Conservation (phyloP, 441 rosid species). For the Omphalea diandra region DNA sequence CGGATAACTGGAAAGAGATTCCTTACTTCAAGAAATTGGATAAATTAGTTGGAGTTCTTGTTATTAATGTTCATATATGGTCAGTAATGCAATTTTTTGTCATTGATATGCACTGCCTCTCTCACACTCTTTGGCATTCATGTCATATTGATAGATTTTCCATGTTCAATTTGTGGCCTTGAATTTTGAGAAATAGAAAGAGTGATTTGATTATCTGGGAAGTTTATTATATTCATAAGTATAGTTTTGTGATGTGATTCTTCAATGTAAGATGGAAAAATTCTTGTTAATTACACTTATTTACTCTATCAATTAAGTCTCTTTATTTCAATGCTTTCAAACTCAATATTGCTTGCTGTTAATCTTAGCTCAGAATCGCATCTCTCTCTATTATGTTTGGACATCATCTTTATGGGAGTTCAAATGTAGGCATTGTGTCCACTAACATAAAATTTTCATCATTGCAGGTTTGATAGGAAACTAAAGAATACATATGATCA, state of each 20-base stretch:
- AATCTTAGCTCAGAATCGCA: not conserved
- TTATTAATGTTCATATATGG: conserved; percentile 94
- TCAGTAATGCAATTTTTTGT: conserved; percentile 39
- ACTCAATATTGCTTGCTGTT: not conserved
- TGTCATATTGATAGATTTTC: not conserved
- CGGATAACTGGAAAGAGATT: conserved; percentile 79
- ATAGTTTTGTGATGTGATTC: not conserved
- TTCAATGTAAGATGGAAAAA: not conserved
- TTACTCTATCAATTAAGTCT: not conserved
- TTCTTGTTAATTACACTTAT: not conserved
- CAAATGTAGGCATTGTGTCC: not conserved
- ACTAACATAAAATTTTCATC: conserved; percentile 10
- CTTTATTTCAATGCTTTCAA: not conserved
- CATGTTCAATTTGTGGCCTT: not conserved
- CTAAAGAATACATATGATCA: conserved; percentile 84
- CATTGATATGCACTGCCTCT: not conserved
- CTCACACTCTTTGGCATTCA: no score
- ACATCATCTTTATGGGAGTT: not conserved
- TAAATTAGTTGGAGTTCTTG: conserved; percentile 94
- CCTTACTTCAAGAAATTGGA: conserved; percentile 83
- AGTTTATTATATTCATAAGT: conserved; percentile 8
- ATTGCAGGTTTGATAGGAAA: conserved; percentile 89
- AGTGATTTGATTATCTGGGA: not conserved
- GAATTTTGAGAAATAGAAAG: not conserved
- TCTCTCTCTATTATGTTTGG: not conserved